phyloP scores from a whole-genome alignment of 176 grass and related monocot species.

The Triticum monococcum region DNA sequence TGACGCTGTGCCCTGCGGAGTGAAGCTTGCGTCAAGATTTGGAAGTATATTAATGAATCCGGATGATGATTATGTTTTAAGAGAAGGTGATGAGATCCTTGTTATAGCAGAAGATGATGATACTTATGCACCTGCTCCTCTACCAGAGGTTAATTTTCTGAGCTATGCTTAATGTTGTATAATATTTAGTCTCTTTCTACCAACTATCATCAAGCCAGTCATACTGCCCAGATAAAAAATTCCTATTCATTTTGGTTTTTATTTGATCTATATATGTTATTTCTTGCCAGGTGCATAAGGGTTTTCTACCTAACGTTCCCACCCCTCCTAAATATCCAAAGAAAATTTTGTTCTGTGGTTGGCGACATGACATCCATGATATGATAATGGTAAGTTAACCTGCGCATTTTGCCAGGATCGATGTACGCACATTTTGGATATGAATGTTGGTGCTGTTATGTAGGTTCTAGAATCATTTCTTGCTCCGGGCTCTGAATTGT shows the following conservation, averaged over 20 bases:
- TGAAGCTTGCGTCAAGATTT: slow-evolving; percentile 73
- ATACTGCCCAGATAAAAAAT: background rate
- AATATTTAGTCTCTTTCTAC: background rate
- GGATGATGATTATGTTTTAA: slow-evolving; percentile 82
- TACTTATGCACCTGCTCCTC: slow-evolving; percentile 76
- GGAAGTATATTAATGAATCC: slow-evolving; percentile 95
- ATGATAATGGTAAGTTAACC: slow-evolving; percentile 93
- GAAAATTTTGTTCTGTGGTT: slow-evolving; percentile 98
- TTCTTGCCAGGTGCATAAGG: slow-evolving; percentile 59
- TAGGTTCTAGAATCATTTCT: slow-evolving; percentile 98
- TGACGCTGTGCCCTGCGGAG: slow-evolving; percentile 92
- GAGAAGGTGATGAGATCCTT: slow-evolving; percentile 84
- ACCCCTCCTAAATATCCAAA: slow-evolving; percentile 91
- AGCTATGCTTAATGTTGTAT: slow-evolving; percentile 1
- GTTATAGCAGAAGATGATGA: slow-evolving; percentile 99
- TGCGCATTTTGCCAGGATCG: background rate
- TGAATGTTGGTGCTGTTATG: slow-evolving; percentile 5
- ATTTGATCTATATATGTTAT: slow-evolving; percentile 19
- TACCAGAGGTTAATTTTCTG: slow-evolving; percentile 58
- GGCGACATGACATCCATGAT: slow-evolving; percentile 97
- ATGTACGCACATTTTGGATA: background rate
- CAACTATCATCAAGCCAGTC: background rate
- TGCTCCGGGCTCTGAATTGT: slow-evolving; percentile 85
- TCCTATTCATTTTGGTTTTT: background rate
- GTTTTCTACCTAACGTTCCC: slow-evolving; percentile 69